A percentile compares a stretch with the other conserved stretches of the same genome.
Evolutionary conservation across 768 basidiomycete genomes (phyloP).

Genomic region (Pilatotrama ljubarskyi): DNA sequence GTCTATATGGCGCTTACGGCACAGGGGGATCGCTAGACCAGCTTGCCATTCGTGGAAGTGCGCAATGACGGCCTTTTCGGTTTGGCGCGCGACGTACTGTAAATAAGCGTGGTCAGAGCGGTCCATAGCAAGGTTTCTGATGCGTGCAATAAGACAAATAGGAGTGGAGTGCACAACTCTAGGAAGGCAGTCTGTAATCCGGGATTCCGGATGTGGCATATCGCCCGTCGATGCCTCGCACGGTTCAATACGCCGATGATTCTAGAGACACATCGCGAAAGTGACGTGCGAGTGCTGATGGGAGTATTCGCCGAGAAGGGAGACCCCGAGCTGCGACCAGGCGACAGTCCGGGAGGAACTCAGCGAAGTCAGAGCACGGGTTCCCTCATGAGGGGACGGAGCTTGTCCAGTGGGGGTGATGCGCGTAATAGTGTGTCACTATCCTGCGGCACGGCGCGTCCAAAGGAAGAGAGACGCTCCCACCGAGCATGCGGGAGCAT

Average conservation of each 20-base stretch:
- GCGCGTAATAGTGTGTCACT: conserved; percentile 17
- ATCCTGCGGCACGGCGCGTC: conserved; percentile 5
- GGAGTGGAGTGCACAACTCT: neutral
- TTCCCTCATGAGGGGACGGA: neutral
- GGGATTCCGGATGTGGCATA: neutral
- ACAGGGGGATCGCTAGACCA: conserved; percentile 91
- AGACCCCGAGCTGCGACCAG: neutral
- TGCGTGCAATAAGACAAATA: neutral
- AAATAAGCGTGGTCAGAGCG: neutral
- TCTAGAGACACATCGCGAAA: neutral
- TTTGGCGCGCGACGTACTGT: conserved; percentile 81
- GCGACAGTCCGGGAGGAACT: conserved; percentile 5
- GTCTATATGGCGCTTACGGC: conserved; percentile 95
- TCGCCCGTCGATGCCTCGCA: neutral
- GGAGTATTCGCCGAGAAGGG: neutral
- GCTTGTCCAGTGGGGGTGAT: neutral
- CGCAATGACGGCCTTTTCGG: conserved; percentile 85
- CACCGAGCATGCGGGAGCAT: neutral
- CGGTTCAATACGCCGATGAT: neutral
- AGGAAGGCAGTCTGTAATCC: neutral
- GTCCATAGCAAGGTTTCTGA: neutral
- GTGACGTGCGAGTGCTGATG: neutral
- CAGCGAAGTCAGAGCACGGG: neutral
- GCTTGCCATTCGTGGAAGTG: conserved; percentile 99
- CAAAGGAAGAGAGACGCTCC: neutral